Base-by-base conservation (phyloP, 129 eudicot genomes). In the Centella asiatica region DNA sequence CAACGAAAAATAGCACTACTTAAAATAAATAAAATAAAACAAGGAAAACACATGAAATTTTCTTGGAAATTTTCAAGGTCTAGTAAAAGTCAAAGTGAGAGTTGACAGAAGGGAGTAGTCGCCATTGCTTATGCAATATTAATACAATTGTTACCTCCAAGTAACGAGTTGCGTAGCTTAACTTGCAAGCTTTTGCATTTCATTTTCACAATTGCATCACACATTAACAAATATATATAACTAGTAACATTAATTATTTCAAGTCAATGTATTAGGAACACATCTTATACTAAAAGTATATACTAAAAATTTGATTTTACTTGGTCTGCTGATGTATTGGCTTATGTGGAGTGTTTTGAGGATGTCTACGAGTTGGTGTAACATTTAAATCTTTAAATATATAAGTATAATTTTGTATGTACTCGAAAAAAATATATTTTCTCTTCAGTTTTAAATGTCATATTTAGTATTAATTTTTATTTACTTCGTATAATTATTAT, bases 61-160 rank as follows among this genome's bases (percentile, higher is more conserved):
- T 52, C 53, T 17, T 1, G 28, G 71, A 54, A 66, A 48, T 27
- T 24, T 33, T 15, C 12, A 33, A 12, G 56, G 2, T 65, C 27
- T 32, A 33, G 34, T 40, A 23, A 48, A 26, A 33, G 25, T 54
- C 55, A 64, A 48, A 31, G 19, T 17, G 9, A 8, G 23, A 18
- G 2, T 20, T 6, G 47, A 39, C 52, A 37, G 18, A 25, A 22
- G 37, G 20, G 10, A n/a, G 20, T 31, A 1, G n/a, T 54, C 72
- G 74, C 74, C 50, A 69, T 37, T 59, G 74, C 67, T 69, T 47
- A 69, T 25, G 74, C 31, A 59, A 69, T 29, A 26, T n/a, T 14
- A 2, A 39, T 8, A 24, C 33, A 56, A 31, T 24, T 47, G 6
- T 26, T 33, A 1, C 31, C 55, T 40, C 66, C 62, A 62, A 70